Base-by-base conservation (phyloP, 2,329 filamentous ascomycete species). In the Penicillium sp. region DNA sequence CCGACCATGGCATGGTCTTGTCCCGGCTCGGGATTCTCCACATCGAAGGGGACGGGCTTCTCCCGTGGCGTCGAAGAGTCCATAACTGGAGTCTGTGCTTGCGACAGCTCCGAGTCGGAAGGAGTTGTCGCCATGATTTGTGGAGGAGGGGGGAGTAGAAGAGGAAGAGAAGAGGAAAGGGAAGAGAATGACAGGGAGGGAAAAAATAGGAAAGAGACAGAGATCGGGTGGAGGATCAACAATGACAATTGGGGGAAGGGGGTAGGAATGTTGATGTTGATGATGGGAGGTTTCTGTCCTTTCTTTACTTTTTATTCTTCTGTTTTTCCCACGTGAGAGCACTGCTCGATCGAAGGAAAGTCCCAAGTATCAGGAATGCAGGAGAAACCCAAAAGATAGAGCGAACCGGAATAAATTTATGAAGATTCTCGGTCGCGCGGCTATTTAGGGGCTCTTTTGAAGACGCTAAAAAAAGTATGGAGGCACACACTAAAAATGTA, bases 21-120 rank as follows among this genome's bases (percentile, higher is more conserved):
- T 13, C 63, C 65, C 19, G 68, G 51, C 53, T 74, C 72, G 30
- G 70, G 64, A 51, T 77, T 73, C 22, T 63, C 54, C 24, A 61
- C 50, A n/a, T 62, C 45, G 30, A 64, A 57, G 73, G 79, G 78
- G n/a, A 78, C 75, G 28, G 76, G 56, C 24, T 65, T 65, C 50
- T 64, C 62, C 28, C 56, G 63, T 1, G 58, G 13, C 33, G 40
- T 56, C 1, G 62, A 38, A 10, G 53, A 33, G 53, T 19, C 22
- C 26, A 57, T 40, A n/a, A 66, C 67, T 30, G 56, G 28, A n/a
- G 59, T 40, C 35, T 53, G 56, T 4, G 53, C 15, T 24, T 65
- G 58, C 50, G 57, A 64, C 50, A 58, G 38, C 35, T 62, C 58
- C 38, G 65, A 58, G 49, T 67, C 65, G 33, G 65, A 49, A 51